Evolutionary conservation across 2,329 filamentous ascomycete species (phyloP).

Genomic region (Juglanconis juglandina): DNA sequence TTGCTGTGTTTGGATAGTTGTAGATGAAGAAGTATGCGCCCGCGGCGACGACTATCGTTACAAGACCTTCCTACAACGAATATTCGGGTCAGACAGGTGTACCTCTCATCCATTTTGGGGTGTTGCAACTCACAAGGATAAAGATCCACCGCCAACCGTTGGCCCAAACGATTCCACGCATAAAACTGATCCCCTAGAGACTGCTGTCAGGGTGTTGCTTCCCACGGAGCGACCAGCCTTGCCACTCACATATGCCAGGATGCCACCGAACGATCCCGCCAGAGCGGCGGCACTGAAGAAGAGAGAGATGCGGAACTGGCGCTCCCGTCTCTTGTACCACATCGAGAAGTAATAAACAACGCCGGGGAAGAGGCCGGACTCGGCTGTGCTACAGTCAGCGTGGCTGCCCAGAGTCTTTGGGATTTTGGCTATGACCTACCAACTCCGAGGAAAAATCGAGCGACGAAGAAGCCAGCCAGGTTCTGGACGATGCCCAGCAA

Average conservation of each 20-base stretch:
- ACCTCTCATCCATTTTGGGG: not conserved
- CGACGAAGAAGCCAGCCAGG: conserved; percentile 48
- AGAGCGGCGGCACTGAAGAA: conserved; percentile 55
- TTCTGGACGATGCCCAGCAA: conserved; percentile 48
- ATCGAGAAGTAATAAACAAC: conserved; percentile 50
- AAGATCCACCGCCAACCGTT: conserved; percentile 60
- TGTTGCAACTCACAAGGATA: conserved; percentile 43
- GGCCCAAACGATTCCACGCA: conserved; percentile 48
- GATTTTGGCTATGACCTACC: conserved; percentile 36
- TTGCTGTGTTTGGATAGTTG: conserved; percentile 60
- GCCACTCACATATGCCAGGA: conserved; percentile 47
- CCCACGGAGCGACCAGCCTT: not conserved
- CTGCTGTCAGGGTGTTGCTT: not conserved
- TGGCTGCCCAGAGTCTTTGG: too few species aligned
- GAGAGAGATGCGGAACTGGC: conserved; percentile 52
- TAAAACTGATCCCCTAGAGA: conserved; percentile 48
- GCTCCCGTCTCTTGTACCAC: conserved; percentile 54
- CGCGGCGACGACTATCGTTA: conserved; percentile 49
- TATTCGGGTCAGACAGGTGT: too few species aligned
- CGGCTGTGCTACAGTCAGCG: conserved; percentile 34
- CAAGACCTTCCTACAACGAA: conserved; percentile 47
- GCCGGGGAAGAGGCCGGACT: conserved; percentile 50
- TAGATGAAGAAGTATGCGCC: conserved; percentile 59
- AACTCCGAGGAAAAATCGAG: conserved; percentile 54
- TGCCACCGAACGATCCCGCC: conserved; percentile 55